These are phyloP conservation scores for Colletotrichum scovillei DNA, from an alignment of 2,329 filamentous ascomycete genomes.

Conservation along the genomic window DNA sequence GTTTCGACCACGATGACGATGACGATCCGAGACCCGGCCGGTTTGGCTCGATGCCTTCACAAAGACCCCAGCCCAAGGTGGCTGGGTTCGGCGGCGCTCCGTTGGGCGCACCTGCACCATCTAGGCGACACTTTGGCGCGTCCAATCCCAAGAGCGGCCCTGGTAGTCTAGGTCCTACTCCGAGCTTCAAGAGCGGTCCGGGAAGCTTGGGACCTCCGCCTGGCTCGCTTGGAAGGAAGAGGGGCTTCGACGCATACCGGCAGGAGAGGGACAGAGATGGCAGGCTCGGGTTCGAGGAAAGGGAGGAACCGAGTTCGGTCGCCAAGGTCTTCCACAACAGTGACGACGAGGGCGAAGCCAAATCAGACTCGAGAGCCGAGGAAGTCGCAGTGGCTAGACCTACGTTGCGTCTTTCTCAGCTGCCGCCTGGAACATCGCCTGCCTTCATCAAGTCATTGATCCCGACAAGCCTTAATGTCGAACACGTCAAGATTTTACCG, in stretches of 20 bases:
- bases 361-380: conserved; percentile 59
- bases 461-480: conserved; percentile 71
- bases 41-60: conserved; percentile 26
- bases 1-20: conserved; percentile 72
- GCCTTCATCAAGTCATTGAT: conserved; percentile 70
- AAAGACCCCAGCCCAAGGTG: conserved; percentile 13
- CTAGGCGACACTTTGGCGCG: conserved; percentile 74
- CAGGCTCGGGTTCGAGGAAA: conserved; percentile 53
- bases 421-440: conserved; percentile 71
- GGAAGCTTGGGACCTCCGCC: conserved; percentile 69
- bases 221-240: conserved; percentile 63
- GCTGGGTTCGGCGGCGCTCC: conserved; percentile 43
- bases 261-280: conserved; percentile 46
- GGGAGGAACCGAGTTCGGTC: conserved; percentile 65
- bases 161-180: conserved; percentile 68
- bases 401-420: conserved; percentile 69
- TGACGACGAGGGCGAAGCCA: conserved; percentile 64
- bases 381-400: conserved; percentile 72
- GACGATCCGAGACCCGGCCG: conserved; percentile 49
- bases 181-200: conserved; percentile 68
- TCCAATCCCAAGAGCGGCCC: conserved; percentile 69
- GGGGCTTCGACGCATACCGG: conserved; percentile 60
- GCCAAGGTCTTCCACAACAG: conserved; percentile 80
- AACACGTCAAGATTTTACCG: conserved; percentile 78
- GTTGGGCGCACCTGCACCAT: conserved; percentile 41